Evolutionary conservation across 2,329 filamentous ascomycete species (phyloP).

Genomic region (Trichoderma sp.): DNA sequence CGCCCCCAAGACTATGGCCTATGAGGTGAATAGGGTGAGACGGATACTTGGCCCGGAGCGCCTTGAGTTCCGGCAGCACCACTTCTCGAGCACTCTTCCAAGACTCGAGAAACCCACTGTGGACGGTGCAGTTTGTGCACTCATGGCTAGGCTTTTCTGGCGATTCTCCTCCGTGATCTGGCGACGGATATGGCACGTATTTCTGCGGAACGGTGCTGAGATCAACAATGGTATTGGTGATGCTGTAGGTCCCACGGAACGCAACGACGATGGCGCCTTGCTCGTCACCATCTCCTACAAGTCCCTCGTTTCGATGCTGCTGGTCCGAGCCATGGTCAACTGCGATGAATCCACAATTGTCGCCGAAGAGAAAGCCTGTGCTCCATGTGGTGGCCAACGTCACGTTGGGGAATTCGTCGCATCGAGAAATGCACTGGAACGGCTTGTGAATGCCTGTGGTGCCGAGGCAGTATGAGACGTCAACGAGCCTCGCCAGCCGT

Average conservation of each 20-base stretch:
- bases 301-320: conserved; percentile 23
- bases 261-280: conserved; percentile 67
- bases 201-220: conserved; percentile 84
- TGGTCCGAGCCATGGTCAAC: conserved; percentile 59
- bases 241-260: conserved; percentile 91
- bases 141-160: conserved; percentile 44
- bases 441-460: conserved; percentile 76
- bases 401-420: conserved; percentile 75
- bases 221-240: conserved; percentile 88
- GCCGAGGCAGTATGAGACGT: conserved; percentile 92
- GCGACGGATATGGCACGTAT: conserved; percentile 80
- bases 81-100: conserved; percentile 72
- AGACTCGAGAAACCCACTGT: conserved; percentile 81
- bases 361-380: conserved; percentile 79
- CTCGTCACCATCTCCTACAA: background rate
- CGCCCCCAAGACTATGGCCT: conserved; percentile 89
- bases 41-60: conserved; percentile 59
- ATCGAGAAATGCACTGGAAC: conserved; percentile 81
- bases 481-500: conserved; percentile 83
- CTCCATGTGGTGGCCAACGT: conserved; percentile 84
- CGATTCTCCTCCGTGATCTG: conserved; percentile 38
- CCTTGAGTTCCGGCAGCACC: conserved; percentile 65
- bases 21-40: conserved; percentile 73
- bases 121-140: conserved; percentile 87
- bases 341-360: conserved; percentile 91